Base-by-base conservation (phyloP, 2,329 filamentous ascomycete species). In the Fusarium buxicola region DNA sequence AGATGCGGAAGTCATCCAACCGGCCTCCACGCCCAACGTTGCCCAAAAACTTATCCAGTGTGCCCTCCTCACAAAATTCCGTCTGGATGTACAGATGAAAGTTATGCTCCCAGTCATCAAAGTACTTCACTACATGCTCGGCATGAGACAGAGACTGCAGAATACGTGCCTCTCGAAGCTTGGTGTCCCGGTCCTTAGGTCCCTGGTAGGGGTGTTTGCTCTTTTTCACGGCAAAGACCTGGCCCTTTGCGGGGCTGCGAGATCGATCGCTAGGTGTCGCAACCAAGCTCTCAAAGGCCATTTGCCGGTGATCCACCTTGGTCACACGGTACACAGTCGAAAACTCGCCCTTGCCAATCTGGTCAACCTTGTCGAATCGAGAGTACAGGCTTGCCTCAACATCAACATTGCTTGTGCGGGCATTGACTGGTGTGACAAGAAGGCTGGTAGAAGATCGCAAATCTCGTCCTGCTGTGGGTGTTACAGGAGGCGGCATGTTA, bases 1-100 rank as follows among this genome's bases (percentile, higher is more conserved):
- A 99, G 76, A 98, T 97, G 60, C 95, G 87, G 78, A 99, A 99
- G 75, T 98, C 95, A 76, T 99, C 95, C 65, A 99, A 80, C 68
- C 94, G 87, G 41, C 92, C 94, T 73, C 91, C 92, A 60, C 89
- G 84, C 21, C 95, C 95, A 58, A 92, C 87, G 55, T 90, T 86
- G n/a, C 87, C 85, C 27, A 99, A 83, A 73, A 98, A 99, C 13
- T 88, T 84, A 73, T 96, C 91, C 38, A 99, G 81, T 59, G 92
- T 96, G 13, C 95, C 95, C 74, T 97, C 92, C 74, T 97, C 94
- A 72, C 95, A 99, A 74, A 89, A 98, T 73, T 99, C 95, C 0
- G 94, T 98, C 79, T 98, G 94, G 59, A 99, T 98, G 79, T 97
- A 99, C 9, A 99, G 85, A 72, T 94, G 89, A 54, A 86, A 86